A percentile compares a stretch with the other conserved stretches of the same genome.
phyloP scores from a whole-genome alignment of 768 basidiomycete species.

The Hemileccinum impolitum region DNA sequence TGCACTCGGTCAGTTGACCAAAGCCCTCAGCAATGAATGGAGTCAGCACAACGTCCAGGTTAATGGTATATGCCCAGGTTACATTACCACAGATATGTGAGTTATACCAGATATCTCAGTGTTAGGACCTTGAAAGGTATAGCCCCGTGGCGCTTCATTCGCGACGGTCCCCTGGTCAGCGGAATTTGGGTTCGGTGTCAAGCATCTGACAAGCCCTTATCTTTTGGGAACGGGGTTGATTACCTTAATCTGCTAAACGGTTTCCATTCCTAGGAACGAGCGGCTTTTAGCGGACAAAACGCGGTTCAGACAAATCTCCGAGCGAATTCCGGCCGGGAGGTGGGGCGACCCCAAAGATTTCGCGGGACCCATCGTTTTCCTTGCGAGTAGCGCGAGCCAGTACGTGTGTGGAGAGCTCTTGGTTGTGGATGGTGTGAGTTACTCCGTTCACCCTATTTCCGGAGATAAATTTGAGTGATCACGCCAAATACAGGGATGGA shows the following conservation, averaged over 20 bases:
- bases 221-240: conserved; percentile 3
- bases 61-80: conserved; percentile 85
- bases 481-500: conserved; percentile 48
- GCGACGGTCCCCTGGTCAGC: conserved; percentile 1
- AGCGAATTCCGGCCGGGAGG: conserved; percentile 64
- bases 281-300: conserved; percentile 58
- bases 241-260: conserved; percentile 12
- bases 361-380: conserved; percentile 63
- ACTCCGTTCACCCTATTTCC: conserved; percentile 4
- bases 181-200: conserved; percentile 10
- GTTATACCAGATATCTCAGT: conserved; percentile 19
- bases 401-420: conserved; percentile 69
- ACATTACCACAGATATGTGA: conserved; percentile 88
- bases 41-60: conserved; percentile 84
- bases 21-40: conserved; percentile 94
- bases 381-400: conserved; percentile 60
- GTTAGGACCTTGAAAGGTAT: conserved; percentile 1
- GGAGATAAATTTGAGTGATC: conserved; percentile 1
- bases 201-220: neutral
- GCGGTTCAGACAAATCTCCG: conserved; percentile 63
- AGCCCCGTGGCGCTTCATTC: conserved; percentile 5
- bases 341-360: conserved; percentile 69
- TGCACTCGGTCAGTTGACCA: conserved; percentile 79
- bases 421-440: conserved; percentile 64
- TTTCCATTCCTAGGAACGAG: conserved; percentile 50